Evolutionary conservation across 2,329 filamentous ascomycete species (phyloP).

Genomic region (Diplocarpon mali): DNA sequence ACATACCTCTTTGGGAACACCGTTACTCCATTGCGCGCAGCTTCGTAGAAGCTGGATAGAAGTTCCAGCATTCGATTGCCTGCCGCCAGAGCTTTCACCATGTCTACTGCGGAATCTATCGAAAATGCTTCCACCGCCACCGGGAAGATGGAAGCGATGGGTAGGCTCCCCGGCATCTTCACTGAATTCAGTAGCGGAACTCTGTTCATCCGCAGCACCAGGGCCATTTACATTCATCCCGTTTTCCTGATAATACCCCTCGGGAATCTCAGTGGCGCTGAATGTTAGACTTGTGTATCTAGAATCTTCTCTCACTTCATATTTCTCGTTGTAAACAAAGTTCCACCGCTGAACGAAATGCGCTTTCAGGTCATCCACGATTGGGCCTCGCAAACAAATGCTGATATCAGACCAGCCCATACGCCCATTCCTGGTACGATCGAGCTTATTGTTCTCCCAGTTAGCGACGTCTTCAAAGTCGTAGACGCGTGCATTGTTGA

Average conservation of each 20-base stretch:
- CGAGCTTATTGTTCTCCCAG: conserved; percentile 79
- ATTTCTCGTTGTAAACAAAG: conserved; percentile 79
- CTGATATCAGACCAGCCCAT: conserved; percentile 93
- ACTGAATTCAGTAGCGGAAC: neutral
- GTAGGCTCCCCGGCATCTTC: neutral
- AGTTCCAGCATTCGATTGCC: conserved; percentile 8
- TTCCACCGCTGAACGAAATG: conserved; percentile 90
- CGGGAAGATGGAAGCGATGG: conserved; percentile 8
- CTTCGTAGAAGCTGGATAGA: conserved; percentile 32
- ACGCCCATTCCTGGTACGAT: conserved; percentile 65
- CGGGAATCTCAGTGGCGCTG: conserved; percentile 11
- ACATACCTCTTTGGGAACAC: conserved; percentile 41
- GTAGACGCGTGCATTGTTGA: conserved; percentile 77
- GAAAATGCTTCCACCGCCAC: conserved; percentile 9
- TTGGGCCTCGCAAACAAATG: conserved; percentile 62
- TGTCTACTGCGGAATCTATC: conserved; percentile 6
- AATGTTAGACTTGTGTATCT: conserved; percentile 29
- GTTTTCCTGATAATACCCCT: conserved; percentile 20
- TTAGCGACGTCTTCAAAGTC: conserved; percentile 67
- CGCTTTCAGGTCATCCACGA: conserved; percentile 60
- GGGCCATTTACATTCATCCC: conserved; percentile 6
- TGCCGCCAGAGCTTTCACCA: neutral
- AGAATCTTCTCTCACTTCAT: conserved; percentile 41
- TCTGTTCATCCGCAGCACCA: conserved; percentile 2
- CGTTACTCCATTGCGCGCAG: conserved; percentile 48